phyloP scores from a whole-genome alignment of 768 basidiomycete genomes.

The Tricholoma bakamatsutake region DNA sequence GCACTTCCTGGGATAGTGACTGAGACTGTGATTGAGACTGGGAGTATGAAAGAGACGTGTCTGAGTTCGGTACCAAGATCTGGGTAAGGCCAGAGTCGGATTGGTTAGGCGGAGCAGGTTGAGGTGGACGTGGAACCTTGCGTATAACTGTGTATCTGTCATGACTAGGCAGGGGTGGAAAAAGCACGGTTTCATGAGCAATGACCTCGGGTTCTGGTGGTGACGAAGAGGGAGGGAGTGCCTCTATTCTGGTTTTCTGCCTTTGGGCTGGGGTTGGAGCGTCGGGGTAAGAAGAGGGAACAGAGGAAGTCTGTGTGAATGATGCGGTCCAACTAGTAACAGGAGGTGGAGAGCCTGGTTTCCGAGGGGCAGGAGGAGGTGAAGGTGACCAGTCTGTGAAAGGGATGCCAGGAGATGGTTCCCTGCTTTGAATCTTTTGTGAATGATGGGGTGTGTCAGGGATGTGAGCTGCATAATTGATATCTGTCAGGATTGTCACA shows the following conservation, averaged over 20 bases:
- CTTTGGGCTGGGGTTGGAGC: conserved; percentile 32
- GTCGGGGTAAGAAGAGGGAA: conserved; percentile 16
- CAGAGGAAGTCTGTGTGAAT: neutral
- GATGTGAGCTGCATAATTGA: neutral
- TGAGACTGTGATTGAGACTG: conserved; percentile 29
- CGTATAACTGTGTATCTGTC: conserved; percentile 28
- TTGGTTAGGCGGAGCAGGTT: conserved; percentile 22
- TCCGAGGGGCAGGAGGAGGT: conserved; percentile 1
- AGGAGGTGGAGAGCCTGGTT: neutral
- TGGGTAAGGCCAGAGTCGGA: conserved; percentile 9
- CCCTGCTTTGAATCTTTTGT: neutral
- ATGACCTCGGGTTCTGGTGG: conserved; percentile 1
- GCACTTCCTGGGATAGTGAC: conserved; percentile 22
- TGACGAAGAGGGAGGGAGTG: conserved; percentile 7
- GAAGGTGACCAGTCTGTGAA: neutral
- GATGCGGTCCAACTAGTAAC: neutral
- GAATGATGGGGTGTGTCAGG: neutral
- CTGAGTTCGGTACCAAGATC: conserved; percentile 53
- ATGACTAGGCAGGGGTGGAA: conserved; percentile 5
- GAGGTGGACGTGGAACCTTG: conserved; percentile 42
- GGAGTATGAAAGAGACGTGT: conserved; percentile 37
- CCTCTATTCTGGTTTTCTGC: neutral
- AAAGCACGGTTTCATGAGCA: conserved; percentile 10
- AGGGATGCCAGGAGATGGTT: neutral
- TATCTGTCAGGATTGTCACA: neutral